These are phyloP conservation scores for Sordaria brevicollis DNA, from an alignment of 495 filamentous ascomycete genomes.

Conservation along the genomic window DNA sequence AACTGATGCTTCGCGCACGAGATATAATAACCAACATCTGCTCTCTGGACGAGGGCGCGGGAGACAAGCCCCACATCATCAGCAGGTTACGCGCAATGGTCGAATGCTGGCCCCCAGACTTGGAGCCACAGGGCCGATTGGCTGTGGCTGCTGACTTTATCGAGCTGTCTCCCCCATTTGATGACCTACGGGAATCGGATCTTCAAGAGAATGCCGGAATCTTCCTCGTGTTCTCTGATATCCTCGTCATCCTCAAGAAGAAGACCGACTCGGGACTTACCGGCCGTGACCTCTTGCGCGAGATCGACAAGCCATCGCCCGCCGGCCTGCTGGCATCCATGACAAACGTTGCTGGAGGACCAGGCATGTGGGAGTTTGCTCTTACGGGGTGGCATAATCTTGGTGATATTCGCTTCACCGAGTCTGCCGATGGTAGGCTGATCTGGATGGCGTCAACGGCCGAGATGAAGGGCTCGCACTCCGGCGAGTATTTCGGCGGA, in stretches of 20 bases:
- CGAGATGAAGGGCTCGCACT: conserved; percentile 42
- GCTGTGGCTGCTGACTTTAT: conserved; percentile 76
- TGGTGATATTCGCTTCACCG: conserved; percentile 62
- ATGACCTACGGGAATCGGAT: conserved; percentile 3
- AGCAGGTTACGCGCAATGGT: conserved; percentile 65
- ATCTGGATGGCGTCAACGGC: conserved; percentile 59
- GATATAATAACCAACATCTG: conserved; percentile 94
- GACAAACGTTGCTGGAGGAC: conserved; percentile 43
- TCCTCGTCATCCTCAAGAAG: conserved; percentile 66
- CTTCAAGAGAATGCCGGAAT: conserved; percentile 48
- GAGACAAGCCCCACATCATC: conserved; percentile 58
- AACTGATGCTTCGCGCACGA: conserved; percentile 68
- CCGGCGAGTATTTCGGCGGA: conserved; percentile 37
- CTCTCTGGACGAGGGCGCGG: conserved; percentile 62
- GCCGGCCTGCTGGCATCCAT: conserved; percentile 44
- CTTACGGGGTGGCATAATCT: conserved; percentile 66
- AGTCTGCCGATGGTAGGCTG: conserved; percentile 60
- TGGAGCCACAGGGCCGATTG: conserved; percentile 65
- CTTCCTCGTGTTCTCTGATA: conserved; percentile 77
- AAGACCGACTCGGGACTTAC: conserved; percentile 47
- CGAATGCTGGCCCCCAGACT: conserved; percentile 65
- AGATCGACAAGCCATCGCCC: conserved; percentile 66
- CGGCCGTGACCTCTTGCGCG: conserved; percentile 68
- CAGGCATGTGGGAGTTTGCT: conserved; percentile 50
- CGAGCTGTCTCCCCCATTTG: conserved; percentile 67